Evolutionary conservation across 345 rosid species (phyloP).

Genomic region (Eutrema japonicum): DNA sequence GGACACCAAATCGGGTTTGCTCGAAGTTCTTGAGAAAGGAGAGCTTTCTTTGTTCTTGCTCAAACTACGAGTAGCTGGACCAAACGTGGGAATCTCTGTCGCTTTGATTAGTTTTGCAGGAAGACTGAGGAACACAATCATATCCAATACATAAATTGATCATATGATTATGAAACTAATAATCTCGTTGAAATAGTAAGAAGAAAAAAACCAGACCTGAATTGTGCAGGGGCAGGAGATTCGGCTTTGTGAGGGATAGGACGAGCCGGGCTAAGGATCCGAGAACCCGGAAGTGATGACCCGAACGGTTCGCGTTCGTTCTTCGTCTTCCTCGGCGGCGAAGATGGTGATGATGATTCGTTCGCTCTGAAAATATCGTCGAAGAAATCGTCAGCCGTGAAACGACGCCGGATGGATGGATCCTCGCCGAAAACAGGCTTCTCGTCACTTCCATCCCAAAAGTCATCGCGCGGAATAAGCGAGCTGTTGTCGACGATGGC

Average conservation of each 20-base stretch:
- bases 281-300: slow-evolving; percentile 57
- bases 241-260: slow-evolving; percentile 59
- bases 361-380: slow-evolving; percentile 69
- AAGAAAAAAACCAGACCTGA: slow-evolving; percentile 56
- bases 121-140: slow-evolving; percentile 54
- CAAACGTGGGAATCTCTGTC: slow-evolving; percentile 58
- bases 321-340: slow-evolving; percentile 51
- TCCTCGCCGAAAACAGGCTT: slow-evolving; percentile 88
- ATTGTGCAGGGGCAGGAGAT: slow-evolving; percentile 58
- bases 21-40: slow-evolving; percentile 57
- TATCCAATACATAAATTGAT: neutral
- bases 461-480: slow-evolving; percentile 27
- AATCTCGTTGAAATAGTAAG: neutral
- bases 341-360: slow-evolving; percentile 50
- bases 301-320: slow-evolving; percentile 48
- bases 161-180: slow-evolving; percentile 2
- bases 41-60: slow-evolving; percentile 52
- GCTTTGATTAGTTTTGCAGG: slow-evolving; percentile 58
- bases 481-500: slow-evolving; percentile 39
- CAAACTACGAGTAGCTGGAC: slow-evolving; percentile 47
- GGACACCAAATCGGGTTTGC: slow-evolving; percentile 44
- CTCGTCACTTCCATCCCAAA: slow-evolving; percentile 52
- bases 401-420: slow-evolving; percentile 47
- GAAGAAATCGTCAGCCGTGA: slow-evolving; percentile 59
- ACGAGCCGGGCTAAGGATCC: slow-evolving; percentile 61